Conservation (phyloP, 2,329 filamentous ascomycete species). For the Cladosporium sp. region DNA sequence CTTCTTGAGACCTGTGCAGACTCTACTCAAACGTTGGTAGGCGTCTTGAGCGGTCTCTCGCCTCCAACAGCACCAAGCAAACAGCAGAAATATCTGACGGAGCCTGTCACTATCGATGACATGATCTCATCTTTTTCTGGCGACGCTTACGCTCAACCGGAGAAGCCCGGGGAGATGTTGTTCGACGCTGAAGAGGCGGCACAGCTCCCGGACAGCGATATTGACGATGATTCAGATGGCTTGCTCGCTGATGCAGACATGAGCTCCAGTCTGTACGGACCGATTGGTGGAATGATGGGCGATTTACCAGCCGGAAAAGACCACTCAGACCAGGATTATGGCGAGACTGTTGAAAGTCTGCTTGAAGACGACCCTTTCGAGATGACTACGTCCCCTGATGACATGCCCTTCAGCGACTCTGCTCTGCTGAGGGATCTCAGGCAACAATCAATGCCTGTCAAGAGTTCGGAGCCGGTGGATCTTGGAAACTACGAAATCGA, state of each 20-base stretch:
- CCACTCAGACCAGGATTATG: constrained; percentile 21
- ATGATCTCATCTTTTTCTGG: constrained; percentile 86
- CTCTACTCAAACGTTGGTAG: constrained; percentile 87
- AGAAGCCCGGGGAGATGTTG: constrained; percentile 54
- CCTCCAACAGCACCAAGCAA: constrained; percentile 80
- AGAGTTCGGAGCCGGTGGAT: constrained; percentile 19
- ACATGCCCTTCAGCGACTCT: constrained; percentile 27
- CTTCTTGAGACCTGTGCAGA: constrained; percentile 94
- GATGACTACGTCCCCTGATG: constrained; percentile 28
- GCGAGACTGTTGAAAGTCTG: constrained; percentile 33
- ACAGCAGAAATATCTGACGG: constrained; percentile 78
- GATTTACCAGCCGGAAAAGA: constrained; percentile 19
- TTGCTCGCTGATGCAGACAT: constrained; percentile 33
- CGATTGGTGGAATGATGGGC: constrained; percentile 26
- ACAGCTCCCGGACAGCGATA: neutral
- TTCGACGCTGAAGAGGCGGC: constrained; percentile 28
- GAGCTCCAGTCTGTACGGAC: constrained; percentile 30
- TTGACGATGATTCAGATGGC: constrained; percentile 27
- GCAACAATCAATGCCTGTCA: constrained; percentile 24
- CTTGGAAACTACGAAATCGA: constrained; percentile 28
- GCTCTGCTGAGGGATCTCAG: constrained; percentile 29
- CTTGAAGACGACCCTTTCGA: constrained; percentile 36
- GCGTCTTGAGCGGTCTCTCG: constrained; percentile 70
- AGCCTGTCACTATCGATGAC: constrained; percentile 79
- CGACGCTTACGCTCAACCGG: constrained; percentile 65